Conservation (phyloP, 495 filamentous ascomycete species). For the Neurospora sp. region DNA sequence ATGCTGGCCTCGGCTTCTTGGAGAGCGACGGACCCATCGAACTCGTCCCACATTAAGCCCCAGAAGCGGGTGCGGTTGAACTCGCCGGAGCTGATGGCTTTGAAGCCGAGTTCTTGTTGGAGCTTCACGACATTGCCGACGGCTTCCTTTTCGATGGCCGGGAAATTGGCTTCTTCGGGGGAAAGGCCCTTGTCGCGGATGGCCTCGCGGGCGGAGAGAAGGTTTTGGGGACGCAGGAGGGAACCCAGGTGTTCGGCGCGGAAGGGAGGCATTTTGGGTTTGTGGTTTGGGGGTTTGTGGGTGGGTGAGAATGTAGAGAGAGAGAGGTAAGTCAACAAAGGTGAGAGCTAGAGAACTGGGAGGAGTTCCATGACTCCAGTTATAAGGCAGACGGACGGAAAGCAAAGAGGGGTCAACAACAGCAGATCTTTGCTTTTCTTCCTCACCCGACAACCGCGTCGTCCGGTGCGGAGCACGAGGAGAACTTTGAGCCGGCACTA, state of each 20-base stretch:
- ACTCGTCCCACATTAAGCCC: constrained; percentile 66
- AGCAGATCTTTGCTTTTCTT: background rate
- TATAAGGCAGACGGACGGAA: background rate
- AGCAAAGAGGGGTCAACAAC: background rate
- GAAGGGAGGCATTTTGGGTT: constrained; percentile 55
- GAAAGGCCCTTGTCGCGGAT: constrained; percentile 49
- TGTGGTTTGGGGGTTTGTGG: background rate
- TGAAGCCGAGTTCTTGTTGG: constrained; percentile 58
- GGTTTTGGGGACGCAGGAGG: constrained; percentile 59
- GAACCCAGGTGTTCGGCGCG: constrained; percentile 80
- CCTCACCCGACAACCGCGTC: background rate
- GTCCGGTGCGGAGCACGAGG: too few species aligned
- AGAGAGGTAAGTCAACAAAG: background rate
- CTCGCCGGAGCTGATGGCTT: constrained; percentile 59
- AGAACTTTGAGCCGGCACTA: too few species aligned
- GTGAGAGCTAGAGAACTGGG: background rate
- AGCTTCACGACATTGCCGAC: constrained; percentile 53
- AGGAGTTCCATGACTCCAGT: background rate
- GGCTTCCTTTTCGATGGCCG: constrained; percentile 51
- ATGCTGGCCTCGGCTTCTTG: constrained; percentile 58
- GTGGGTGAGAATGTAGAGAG: background rate
- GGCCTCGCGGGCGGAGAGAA: constrained; percentile 51
- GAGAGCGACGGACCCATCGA: constrained; percentile 53
- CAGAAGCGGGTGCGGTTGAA: constrained; percentile 55
- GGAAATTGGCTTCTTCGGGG: constrained; percentile 40